Conservation (phyloP, 2,329 filamentous ascomycete genomes). For the Diaporthe sp. region DNA sequence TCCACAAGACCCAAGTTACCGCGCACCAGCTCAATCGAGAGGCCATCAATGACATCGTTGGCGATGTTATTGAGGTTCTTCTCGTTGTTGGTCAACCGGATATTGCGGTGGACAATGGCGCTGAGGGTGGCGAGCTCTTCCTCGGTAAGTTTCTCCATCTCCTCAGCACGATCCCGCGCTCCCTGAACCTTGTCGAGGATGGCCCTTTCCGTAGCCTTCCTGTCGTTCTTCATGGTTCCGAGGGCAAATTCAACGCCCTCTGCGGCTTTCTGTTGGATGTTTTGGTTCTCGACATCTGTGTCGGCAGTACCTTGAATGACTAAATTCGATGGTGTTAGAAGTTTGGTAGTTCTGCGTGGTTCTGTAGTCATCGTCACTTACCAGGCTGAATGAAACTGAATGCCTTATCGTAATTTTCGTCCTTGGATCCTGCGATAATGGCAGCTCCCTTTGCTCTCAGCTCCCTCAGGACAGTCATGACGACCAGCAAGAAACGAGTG, state of each 20-base stretch:
- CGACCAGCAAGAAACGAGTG: slow-evolving; percentile 60
- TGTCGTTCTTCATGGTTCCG: slow-evolving; percentile 18
- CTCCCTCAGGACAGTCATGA: slow-evolving; percentile 46
- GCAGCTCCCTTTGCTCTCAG: neutral
- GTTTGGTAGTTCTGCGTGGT: neutral
- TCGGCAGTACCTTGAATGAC: neutral
- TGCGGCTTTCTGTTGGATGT: slow-evolving; percentile 5
- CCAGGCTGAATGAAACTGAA: slow-evolving; percentile 7
- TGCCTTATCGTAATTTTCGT: neutral
- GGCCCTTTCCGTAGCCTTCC: neutral
- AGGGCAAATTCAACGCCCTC: slow-evolving; percentile 5
- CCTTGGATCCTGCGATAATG: neutral
- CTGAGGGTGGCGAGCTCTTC: slow-evolving; percentile 3
- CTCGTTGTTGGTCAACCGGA: neutral
- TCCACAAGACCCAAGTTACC: neutral
- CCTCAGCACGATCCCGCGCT: neutral
- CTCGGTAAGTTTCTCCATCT: slow-evolving; percentile 7
- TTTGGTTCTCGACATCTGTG: slow-evolving; percentile 2
- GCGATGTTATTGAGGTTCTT: neutral
- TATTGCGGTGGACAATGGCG: neutral
- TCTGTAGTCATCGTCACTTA: neutral
- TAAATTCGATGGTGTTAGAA: neutral
- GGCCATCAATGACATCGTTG: slow-evolving; percentile 3
- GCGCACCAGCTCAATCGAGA: slow-evolving; percentile 1
- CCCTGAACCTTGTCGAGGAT: neutral